These are phyloP conservation scores for Podospora pseudopauciseta DNA, from an alignment of 495 filamentous ascomycete genomes.

Conservation along the genomic window DNA sequence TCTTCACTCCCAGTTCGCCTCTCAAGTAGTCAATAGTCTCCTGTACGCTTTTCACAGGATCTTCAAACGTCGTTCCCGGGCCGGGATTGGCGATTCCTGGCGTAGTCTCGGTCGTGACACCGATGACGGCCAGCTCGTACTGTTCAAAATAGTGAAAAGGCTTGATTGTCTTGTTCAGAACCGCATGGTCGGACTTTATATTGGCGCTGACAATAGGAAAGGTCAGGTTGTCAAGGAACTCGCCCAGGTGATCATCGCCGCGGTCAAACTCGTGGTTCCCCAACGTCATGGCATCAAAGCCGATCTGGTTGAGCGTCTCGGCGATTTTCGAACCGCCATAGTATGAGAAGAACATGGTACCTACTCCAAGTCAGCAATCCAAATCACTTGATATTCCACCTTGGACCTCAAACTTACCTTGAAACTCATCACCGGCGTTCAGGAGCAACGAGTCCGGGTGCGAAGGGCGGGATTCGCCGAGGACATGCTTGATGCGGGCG, in stretches of 20 bases:
- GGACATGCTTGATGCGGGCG: constrained; percentile 50
- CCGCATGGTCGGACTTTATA: constrained; percentile 46
- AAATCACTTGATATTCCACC: no score
- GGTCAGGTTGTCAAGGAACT: constrained; percentile 53
- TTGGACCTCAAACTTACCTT: constrained; percentile 17
- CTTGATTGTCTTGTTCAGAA: constrained; percentile 52
- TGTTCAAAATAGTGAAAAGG: constrained; percentile 55
- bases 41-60: constrained; percentile 49
- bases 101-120: constrained; percentile 54
- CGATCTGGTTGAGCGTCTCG: constrained; percentile 56
- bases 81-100: constrained; percentile 50
- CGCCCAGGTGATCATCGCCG: constrained; percentile 48
- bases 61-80: constrained; percentile 48
- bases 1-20: constrained; percentile 45
- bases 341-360: constrained; percentile 56
- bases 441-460: constrained; percentile 53
- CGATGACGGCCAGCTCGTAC: constrained; percentile 53
- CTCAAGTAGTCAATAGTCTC: constrained; percentile 51
- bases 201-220: constrained; percentile 58
- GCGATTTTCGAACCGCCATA: constrained; percentile 61
- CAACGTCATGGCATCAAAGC: constrained; percentile 57
- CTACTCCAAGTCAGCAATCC: constrained; percentile 13
- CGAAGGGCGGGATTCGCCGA: constrained; percentile 46
- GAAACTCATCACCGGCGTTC: constrained; percentile 59
- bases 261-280: constrained; percentile 59